Evolutionary conservation across 2,329 filamentous ascomycete species (phyloP), one percentile per base, ranked within the genome.

Genomic region (Myriosclerotinia curreyana): DNA sequence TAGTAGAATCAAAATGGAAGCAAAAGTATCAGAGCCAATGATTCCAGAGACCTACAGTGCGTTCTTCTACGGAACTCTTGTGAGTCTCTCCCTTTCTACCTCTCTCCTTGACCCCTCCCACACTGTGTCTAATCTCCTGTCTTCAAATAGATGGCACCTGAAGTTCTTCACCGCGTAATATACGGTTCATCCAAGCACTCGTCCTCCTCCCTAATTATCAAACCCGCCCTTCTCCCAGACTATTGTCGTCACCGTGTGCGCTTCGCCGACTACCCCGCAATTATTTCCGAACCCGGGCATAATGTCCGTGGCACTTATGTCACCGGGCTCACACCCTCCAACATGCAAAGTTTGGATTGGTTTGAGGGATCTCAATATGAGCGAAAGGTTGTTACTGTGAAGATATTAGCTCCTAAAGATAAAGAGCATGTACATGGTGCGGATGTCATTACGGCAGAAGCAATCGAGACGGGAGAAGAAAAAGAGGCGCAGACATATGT

Each of bases 81-180:
- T 62, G 25, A 36, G 28, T 55, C 49, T 11, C 6, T 14, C 66
- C 6, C 38, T n/a, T n/a, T n/a, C n/a, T n/a, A n/a, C n/a, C n/a
- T n/a, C n/a, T 25, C 36, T 50, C 17, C 34, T 31, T 42, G 36
- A 22, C 36, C 46, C n/a, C 49, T 36, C 25, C 46, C 3, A 6
- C 22, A 12, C 8, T 25, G 1, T 15, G 0, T 8, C 3, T 34
- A 20, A 20, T 12, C n/a, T 11, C 31, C 3, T 5, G 28, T 12
- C 12, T 40, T 55, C 2, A 2, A 12, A 48, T 25, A 82, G 73
- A 97, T 97, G 92, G 90, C 88, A n/a, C 86, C 89, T 0, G 85
- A 89, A 72, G 87, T 98, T 71, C 91, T 98, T 70, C 89, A 90
- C 78, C 89, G 89, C 42, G 92, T 96, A 51, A 91, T 91, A 76